Percentiles rank a stretch among this genome's conserved stretches.
Evolutionary conservation across 2,329 filamentous ascomycete genomes (phyloP).

Genomic region (Penicillium oxalicum): DNA sequence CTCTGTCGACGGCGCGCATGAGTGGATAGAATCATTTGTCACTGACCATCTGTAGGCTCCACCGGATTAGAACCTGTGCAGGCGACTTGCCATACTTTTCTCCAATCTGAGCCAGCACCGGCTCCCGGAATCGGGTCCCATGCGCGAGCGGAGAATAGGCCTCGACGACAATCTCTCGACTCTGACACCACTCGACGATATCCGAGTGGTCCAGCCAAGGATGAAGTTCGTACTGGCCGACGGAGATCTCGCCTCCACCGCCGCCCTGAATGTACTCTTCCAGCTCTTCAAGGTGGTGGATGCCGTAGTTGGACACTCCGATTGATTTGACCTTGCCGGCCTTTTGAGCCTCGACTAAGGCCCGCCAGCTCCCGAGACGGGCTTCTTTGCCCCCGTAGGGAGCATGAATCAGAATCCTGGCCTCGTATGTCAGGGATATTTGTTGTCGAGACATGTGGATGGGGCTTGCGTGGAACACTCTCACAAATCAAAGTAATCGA

Average conservation of each 20-base stretch:
- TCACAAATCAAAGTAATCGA: slow-evolving; percentile 70
- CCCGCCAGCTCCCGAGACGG: slow-evolving; percentile 67
- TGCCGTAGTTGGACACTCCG: slow-evolving; percentile 73
- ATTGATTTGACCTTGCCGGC: slow-evolving; percentile 65
- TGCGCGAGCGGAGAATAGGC: slow-evolving; percentile 74
- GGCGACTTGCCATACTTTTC: slow-evolving; percentile 64
- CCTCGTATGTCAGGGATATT: not conserved
- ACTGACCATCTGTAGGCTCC: slow-evolving; percentile 71
- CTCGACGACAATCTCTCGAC: slow-evolving; percentile 64
- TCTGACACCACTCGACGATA: slow-evolving; percentile 61
- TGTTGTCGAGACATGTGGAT: not conserved
- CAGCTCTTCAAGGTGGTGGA: slow-evolving; percentile 67
- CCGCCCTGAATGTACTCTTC: slow-evolving; percentile 49
- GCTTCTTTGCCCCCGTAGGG: slow-evolving; percentile 67
- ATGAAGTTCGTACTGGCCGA: slow-evolving; percentile 79
- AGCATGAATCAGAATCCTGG: slow-evolving; percentile 62
- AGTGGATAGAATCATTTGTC: slow-evolving; percentile 8
- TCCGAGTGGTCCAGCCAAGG: slow-evolving; percentile 70
- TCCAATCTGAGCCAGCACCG: slow-evolving; percentile 55
- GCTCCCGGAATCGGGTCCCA: slow-evolving; percentile 63
- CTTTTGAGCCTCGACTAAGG: slow-evolving; percentile 67
- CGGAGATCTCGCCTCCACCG: slow-evolving; percentile 57
- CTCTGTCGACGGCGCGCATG: too few species aligned
- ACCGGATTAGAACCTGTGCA: slow-evolving; percentile 70
- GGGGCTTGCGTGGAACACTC: not conserved